A percentile compares a stretch with the other conserved stretches of the same genome.
Conservation (phyloP, 73 alveolate genomes). For the Tetrahymena borealis region DNA sequence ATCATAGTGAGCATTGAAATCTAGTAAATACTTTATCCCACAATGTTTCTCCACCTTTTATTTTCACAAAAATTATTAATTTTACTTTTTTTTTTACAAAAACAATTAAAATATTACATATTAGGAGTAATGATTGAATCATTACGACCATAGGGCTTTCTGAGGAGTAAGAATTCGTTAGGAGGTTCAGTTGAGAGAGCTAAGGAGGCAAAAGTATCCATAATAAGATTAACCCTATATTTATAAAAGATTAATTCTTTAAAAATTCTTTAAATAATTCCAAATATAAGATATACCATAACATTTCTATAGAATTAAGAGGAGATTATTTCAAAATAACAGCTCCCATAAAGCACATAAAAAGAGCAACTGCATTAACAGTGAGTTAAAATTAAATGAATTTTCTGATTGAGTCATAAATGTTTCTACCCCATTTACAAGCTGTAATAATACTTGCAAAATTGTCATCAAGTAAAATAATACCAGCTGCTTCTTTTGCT, state of each 20-base stretch:
- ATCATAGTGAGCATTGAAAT: slow-evolving; percentile 8
- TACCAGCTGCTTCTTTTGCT: slow-evolving; percentile 94
- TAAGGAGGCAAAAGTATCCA: slow-evolving; percentile 90
- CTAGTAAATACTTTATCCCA: slow-evolving; percentile 42
- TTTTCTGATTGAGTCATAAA: slow-evolving; percentile 78
- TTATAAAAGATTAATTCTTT: slow-evolving; percentile 76
- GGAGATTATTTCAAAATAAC: slow-evolving; percentile 80
- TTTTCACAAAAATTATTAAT: slow-evolving; percentile 23
- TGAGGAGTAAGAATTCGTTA: slow-evolving; percentile 44
- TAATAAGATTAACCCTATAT: slow-evolving; percentile 77
- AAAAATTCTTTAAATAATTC: slow-evolving; percentile 84
- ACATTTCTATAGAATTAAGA: slow-evolving; percentile 75
- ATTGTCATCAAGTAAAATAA: slow-evolving; percentile 92
- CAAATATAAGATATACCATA: slow-evolving; percentile 86
- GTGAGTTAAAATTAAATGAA: slow-evolving; percentile 88
- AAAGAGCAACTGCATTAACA: slow-evolving; percentile 84
- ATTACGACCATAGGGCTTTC: slow-evolving; percentile 58
- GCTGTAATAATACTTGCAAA: slow-evolving; percentile 90
- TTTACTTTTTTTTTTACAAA: slow-evolving; percentile 23
- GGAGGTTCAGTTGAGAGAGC: slow-evolving; percentile 91
- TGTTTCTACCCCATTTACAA: slow-evolving; percentile 81
- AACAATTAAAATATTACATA: slow-evolving; percentile 63
- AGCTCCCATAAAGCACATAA: slow-evolving; percentile 73
- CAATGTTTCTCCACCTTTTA: slow-evolving; percentile 56
- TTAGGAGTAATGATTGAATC: slow-evolving; percentile 64